Conservation (phyloP, 2,329 filamentous ascomycete genomes). For the Cordyceps tenuipes region DNA sequence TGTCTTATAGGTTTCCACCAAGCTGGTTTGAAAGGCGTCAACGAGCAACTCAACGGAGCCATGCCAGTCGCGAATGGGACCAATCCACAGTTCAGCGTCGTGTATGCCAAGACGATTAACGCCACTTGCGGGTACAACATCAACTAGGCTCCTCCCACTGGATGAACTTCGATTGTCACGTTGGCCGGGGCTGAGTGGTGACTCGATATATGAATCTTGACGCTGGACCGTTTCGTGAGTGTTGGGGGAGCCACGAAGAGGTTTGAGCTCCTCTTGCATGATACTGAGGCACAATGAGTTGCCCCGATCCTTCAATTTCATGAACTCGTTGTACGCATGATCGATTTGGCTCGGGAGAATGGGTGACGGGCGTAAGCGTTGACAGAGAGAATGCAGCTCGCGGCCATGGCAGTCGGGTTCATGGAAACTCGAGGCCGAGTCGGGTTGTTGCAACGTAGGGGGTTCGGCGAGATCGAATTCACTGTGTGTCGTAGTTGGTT, state of each 20-base stretch:
- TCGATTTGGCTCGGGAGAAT: slow-evolving; percentile 31
- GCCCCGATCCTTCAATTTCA: slow-evolving; percentile 32
- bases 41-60: slow-evolving; percentile 32
- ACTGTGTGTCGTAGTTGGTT: background rate
- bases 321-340: slow-evolving; percentile 35
- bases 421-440: slow-evolving; percentile 18
- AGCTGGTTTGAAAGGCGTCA: slow-evolving; percentile 31
- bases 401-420: slow-evolving; percentile 27
- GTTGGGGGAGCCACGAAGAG: slow-evolving; percentile 16
- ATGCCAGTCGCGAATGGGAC: slow-evolving; percentile 37
- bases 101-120: slow-evolving; percentile 16
- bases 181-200: slow-evolving; percentile 22
- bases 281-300: slow-evolving; percentile 32
- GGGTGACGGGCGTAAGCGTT: slow-evolving; percentile 27
- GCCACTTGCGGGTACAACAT: slow-evolving; percentile 22
- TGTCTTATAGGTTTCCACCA: slow-evolving; percentile 36
- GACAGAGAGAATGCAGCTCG: slow-evolving; percentile 27
- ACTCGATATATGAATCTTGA: slow-evolving; percentile 24
- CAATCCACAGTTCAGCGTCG: slow-evolving; percentile 27
- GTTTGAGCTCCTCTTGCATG: slow-evolving; percentile 31
- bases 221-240: slow-evolving; percentile 18
- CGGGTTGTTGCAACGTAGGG: slow-evolving; percentile 13
- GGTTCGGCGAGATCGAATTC: slow-evolving; percentile 6
- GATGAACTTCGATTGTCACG: slow-evolving; percentile 31
- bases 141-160: slow-evolving; percentile 27